phyloP scores from a whole-genome alignment of 139 green algal genomes.

The Chlorella sp. region DNA sequence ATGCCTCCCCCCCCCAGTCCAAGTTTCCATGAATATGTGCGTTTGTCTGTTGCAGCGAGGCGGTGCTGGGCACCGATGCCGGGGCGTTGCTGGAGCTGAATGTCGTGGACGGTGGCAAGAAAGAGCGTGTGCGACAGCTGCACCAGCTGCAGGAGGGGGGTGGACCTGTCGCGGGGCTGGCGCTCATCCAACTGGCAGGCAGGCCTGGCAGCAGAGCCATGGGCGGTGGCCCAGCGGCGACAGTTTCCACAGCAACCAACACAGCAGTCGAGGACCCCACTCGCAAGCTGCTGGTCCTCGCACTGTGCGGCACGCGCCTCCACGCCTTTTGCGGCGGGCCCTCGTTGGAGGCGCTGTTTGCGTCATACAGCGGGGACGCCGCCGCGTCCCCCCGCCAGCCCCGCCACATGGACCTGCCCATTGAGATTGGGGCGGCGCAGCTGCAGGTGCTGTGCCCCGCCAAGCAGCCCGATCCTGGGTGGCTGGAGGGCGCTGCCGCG shows the following conservation, averaged over 20 bases:
- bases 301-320: slow-evolving; percentile 57
- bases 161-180: slow-evolving; percentile 37
- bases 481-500: neutral
- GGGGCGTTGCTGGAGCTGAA: slow-evolving; percentile 56
- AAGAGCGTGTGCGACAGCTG: slow-evolving; percentile 39
- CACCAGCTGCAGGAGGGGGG: slow-evolving; percentile 20
- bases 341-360: slow-evolving; percentile 43
- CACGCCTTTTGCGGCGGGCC: slow-evolving; percentile 55
- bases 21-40: neutral
- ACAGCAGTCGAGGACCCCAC: neutral
- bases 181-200: too few species aligned
- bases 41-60: slow-evolving; percentile 32
- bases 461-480: slow-evolving; percentile 2
- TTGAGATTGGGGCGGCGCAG: slow-evolving; percentile 22
- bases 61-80: slow-evolving; percentile 67
- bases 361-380: slow-evolving; percentile 4
- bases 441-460: slow-evolving; percentile 33
- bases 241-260: neutral
- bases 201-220: too few species aligned
- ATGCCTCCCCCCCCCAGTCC: neutral
- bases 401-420: slow-evolving; percentile 30
- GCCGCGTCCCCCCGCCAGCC: neutral
- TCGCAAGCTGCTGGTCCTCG: slow-evolving; percentile 52
- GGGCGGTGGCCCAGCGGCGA: too few species aligned
- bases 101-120: slow-evolving; percentile 59